Evolutionary conservation across 169 alveolate species (phyloP).

Genomic region (Neospora caninum): DNA sequence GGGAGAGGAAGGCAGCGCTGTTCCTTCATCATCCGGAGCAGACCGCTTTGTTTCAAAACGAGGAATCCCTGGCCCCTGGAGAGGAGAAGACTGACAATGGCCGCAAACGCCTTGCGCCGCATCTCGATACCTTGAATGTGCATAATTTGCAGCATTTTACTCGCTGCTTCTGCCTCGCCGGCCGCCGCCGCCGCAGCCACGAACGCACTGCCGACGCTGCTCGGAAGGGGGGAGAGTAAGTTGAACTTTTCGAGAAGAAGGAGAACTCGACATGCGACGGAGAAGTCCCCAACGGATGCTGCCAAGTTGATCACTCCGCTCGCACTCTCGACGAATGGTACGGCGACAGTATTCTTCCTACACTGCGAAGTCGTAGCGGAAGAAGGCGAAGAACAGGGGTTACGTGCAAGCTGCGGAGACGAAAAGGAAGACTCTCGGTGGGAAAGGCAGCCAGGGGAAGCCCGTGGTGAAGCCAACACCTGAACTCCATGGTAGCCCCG

Average conservation of each 20-base stretch:
- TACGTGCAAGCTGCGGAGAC: neutral
- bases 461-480: no score
- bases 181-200: constrained; percentile 21
- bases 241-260: neutral
- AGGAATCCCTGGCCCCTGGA: neutral
- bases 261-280: neutral
- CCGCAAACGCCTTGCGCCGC: neutral
- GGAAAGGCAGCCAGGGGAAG: neutral
- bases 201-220: constrained; percentile 15
- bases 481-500: no score
- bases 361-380: neutral
- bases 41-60: neutral
- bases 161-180: neutral
- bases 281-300: neutral
- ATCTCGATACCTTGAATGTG: neutral
- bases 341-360: neutral
- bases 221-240: neutral
- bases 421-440: neutral
- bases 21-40: neutral
- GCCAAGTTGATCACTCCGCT: constrained; percentile 24
- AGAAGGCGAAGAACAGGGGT: neutral
- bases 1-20: neutral
- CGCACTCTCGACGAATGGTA: constrained; percentile 15
- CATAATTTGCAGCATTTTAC: neutral
- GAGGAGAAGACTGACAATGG: neutral